Evolutionary conservation across 495 filamentous ascomycete genomes (phyloP).

Genomic region (Tuber magnatum): DNA sequence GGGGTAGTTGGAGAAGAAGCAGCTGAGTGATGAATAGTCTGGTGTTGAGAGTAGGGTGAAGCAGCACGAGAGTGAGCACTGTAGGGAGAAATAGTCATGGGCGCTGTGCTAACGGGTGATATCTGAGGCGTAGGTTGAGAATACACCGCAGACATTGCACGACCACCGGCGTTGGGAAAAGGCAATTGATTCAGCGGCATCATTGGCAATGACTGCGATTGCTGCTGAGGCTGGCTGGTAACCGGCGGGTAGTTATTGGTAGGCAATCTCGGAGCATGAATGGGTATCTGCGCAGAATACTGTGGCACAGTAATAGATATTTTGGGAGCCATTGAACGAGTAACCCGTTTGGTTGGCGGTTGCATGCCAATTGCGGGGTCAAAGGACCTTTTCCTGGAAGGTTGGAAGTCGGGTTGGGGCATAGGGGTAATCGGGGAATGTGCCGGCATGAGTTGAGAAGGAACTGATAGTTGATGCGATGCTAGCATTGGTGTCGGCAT

Average conservation of each 20-base stretch:
- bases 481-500: constrained; percentile 13
- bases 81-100: constrained; percentile 31
- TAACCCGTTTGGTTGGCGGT: constrained; percentile 37
- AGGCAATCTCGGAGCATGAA: constrained; percentile 28
- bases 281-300: constrained; percentile 30
- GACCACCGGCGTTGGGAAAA: constrained; percentile 42
- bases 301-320: constrained; percentile 33
- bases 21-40: constrained; percentile 50
- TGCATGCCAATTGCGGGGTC: constrained; percentile 37
- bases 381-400: constrained; percentile 37
- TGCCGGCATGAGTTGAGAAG: constrained; percentile 30
- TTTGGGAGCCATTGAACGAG: constrained; percentile 39
- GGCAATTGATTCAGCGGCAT: constrained; percentile 47
- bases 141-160: constrained; percentile 60
- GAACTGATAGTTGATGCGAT: constrained; percentile 20
- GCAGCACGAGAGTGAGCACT: constrained; percentile 44
- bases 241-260: constrained; percentile 25
- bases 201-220: constrained; percentile 39
- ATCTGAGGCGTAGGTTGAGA: constrained; percentile 47
- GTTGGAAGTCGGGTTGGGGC: constrained; percentile 36
- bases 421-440: constrained; percentile 35
- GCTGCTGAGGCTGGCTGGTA: constrained; percentile 43
- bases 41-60: constrained; percentile 49
- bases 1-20: constrained; percentile 46
- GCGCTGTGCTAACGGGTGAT: constrained; percentile 44